These are phyloP conservation scores for Flaveria sonorensis DNA, from an alignment of 129 eudicot species.

Conservation along the genomic window DNA sequence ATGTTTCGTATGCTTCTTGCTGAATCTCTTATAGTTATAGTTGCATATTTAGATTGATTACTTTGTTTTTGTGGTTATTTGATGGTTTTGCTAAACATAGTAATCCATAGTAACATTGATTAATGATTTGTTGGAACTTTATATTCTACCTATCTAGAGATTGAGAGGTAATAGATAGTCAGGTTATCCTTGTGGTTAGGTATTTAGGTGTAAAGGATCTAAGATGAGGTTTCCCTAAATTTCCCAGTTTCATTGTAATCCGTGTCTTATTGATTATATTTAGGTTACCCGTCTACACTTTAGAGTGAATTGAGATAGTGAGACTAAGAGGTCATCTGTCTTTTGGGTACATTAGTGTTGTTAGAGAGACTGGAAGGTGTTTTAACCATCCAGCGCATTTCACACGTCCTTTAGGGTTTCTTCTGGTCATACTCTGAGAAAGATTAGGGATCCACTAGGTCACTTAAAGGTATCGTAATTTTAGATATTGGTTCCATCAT, in stretches of 20 bases:
- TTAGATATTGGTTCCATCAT: background rate
- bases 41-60: no score
- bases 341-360: background rate
- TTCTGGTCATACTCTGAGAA: background rate
- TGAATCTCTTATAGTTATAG: background rate
- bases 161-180: background rate
- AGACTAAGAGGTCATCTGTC: background rate
- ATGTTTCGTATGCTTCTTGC: background rate
- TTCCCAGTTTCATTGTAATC: background rate
- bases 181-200: background rate
- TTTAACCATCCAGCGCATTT: background rate
- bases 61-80: background rate
- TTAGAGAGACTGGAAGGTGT: background rate
- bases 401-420: background rate
- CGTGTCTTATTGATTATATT: no score
- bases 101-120: background rate
- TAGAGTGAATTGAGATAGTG: background rate
- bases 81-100: background rate
- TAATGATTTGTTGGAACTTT: background rate
- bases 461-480: background rate
- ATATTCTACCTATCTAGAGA: background rate
- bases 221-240: no score
- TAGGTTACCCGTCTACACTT: background rate
- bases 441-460: background rate
- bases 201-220: background rate